These are phyloP conservation scores for Aspergillus pseudoterreus DNA, from an alignment of 2,329 filamentous ascomycete genomes.

Conservation along the genomic window DNA sequence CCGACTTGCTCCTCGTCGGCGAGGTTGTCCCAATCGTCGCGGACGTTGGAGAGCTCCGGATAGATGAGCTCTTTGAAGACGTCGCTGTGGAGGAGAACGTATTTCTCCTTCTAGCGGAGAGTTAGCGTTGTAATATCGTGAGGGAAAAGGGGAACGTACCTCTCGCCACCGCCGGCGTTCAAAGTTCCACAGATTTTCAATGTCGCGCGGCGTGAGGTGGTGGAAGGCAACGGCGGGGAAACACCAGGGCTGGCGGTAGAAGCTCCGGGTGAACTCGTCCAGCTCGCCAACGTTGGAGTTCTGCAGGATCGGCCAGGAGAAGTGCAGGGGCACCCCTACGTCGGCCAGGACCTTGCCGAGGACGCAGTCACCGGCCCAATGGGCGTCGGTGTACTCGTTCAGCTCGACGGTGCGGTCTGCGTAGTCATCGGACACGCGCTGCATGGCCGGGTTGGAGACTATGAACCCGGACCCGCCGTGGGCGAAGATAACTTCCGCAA, in stretches of 20 bases:
- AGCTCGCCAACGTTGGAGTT: conserved; percentile 43
- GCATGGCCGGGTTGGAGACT: conserved; percentile 49
- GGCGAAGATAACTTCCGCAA: conserved; percentile 49
- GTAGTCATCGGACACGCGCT: conserved; percentile 42
- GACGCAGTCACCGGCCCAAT: conserved; percentile 51
- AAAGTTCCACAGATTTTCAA: conserved; percentile 43
- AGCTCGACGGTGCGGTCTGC: conserved; percentile 39
- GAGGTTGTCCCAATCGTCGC: conserved; percentile 35
- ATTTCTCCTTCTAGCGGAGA: not conserved
- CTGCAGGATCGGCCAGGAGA: conserved; percentile 47
- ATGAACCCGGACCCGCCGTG: conserved; percentile 54
- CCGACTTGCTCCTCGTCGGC: conserved; percentile 27
- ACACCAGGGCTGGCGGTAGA: conserved; percentile 47
- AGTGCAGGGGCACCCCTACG: conserved; percentile 43
- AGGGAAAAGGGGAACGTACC: conserved; percentile 43
- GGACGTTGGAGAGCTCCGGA: conserved; percentile 26
- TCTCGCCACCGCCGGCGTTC: conserved; percentile 56
- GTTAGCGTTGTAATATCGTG: conserved; percentile 2
- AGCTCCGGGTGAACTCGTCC: conserved; percentile 38
- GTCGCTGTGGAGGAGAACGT: conserved; percentile 33
- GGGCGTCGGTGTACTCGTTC: conserved; percentile 43
- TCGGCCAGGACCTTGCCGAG: conserved; percentile 47
- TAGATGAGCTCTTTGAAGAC: conserved; percentile 36
- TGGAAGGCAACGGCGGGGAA: conserved; percentile 50
- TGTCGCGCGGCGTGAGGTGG: conserved; percentile 43